Evolutionary conservation across 2,329 filamentous ascomycete species (phyloP), one percentile per base, ranked within the genome.

Genomic region (Microdochium nivale): DNA sequence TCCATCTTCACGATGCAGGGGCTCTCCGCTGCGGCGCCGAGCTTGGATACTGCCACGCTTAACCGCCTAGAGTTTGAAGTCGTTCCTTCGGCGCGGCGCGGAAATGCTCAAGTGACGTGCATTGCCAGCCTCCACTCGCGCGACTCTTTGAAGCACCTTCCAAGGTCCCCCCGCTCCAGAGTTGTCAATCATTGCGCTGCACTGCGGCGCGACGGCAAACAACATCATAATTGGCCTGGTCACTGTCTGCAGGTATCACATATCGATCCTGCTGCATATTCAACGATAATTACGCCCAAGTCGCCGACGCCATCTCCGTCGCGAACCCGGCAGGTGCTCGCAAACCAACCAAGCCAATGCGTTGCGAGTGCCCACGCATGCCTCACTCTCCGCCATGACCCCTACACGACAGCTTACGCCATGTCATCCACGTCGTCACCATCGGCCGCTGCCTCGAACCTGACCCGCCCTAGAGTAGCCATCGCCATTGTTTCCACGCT

Each of bases 401-500:
- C 14, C 19, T 13, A 21, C 16, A 44, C 40, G 19, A 44, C 16
- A 7, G 23, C 19, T 13, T 23, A 19, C 50, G 54, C 54, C 19
- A 51, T 52, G 44, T 27, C 56, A 51, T 59, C 58, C 66, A 60
- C 78, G 75, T 75, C 73, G 67, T 66, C 66, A 60, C 70, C 72
- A 63, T 73, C 72, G 58, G 62, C 71, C 54, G 72, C 76, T 64
- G 71, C 74, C 67, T 79, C 80, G 64, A 76, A 72, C 59, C 67
- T 84, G 52, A 76, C 75, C 51, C 73, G 80, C 58, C 74, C 76
- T 48, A 74, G 78, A 53, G 60, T 83, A 52, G 74, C 80, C 52
- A 71, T 87, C 50, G 73, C 80, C 49, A 57, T 81, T 24, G 60
- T 81, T 37, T 79, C 81, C 35, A 76, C 77, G 47, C 64, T 81